Base-by-base conservation (phyloP, 495 filamentous ascomycete species). In the Bryoglossum gracile region DNA sequence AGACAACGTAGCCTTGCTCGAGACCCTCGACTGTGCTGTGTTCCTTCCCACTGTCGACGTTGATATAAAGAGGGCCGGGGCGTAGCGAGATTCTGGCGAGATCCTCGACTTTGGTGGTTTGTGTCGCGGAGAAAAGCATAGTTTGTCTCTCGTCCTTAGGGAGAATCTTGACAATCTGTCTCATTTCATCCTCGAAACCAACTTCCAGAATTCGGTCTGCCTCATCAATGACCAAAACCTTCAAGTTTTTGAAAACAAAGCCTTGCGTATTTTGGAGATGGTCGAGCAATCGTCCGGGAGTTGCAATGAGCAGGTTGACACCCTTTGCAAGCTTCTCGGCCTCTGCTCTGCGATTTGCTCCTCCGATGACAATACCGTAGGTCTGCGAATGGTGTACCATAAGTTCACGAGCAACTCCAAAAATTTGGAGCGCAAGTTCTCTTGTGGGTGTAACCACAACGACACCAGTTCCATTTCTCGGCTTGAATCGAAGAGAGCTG, bases 91-190 rank as follows among this genome's bases (percentile, higher is more conserved):
- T 94, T 33, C 92, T 76, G 4, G 92, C 92, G 19, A 98, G 69
- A 64, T 98, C 92, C 64, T 97, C 91, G 53, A 98, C 94, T 65
- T 97, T 97, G 40, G 94, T 97, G 2, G 94, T 98, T 62, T 97
- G 92, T 0, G 92, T 98, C 8, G 92, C 92, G 18, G 88, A 94
- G 74, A 98, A 98, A 9, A 98, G 80, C 82, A 94, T 89, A 0
- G 92, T 97, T 62, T 98, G 92, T 32, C 94, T 74, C 48, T 91
- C 84, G 28, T 90, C 83, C 50, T 80, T 81, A 21, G 92, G 92
- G 13, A 98, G 73, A 43, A 98, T 94, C 71, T 95, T 95, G 63
- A 97, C 78, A 58, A 98, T 94, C 64, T 95, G 88, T 42, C 87
- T 78, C 88, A 95, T 95, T 65, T 98, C 92, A 58, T 97, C 94